phyloP scores from a whole-genome alignment of 1,284 basidiomycete genomes.

The Cutaneotrichosporon mucoides region DNA sequence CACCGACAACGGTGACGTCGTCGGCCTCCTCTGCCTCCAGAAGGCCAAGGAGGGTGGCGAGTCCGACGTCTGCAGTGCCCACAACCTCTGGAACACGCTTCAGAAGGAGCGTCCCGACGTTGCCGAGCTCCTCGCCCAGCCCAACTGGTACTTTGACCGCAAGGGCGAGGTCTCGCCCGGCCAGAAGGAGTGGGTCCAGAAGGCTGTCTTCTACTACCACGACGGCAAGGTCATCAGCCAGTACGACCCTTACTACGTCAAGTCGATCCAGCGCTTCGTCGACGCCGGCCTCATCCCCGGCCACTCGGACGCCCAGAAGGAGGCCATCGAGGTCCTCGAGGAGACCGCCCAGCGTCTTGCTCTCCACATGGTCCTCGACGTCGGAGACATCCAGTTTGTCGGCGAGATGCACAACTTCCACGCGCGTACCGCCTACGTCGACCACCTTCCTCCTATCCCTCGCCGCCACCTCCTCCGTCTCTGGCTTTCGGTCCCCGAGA shows the following conservation, averaged over 20 bases:
- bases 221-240: constrained; percentile 27
- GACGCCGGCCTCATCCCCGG: constrained; percentile 48
- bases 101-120: constrained; percentile 50
- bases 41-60: constrained; percentile 54
- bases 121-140: constrained; percentile 42
- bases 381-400: constrained; percentile 49
- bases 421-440: constrained; percentile 50
- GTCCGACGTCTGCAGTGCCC: constrained; percentile 49
- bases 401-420: constrained; percentile 48
- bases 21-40: constrained; percentile 51
- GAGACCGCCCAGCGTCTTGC: constrained; percentile 46
- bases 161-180: constrained; percentile 49
- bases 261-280: constrained; percentile 24
- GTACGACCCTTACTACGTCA: constrained; percentile 44
- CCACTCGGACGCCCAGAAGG: constrained; percentile 39
- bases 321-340: constrained; percentile 50
- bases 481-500: constrained; percentile 48
- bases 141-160: constrained; percentile 46
- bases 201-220: constrained; percentile 27
- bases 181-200: constrained; percentile 31
- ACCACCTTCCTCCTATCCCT: constrained; percentile 44
- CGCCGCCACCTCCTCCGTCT: constrained; percentile 51
- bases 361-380: constrained; percentile 50
- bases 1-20: constrained; percentile 40
- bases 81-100: constrained; percentile 50